Evolutionary conservation across 2,329 filamentous ascomycete species (phyloP), one percentile per base, ranked within the genome.

Genomic region (Botrytis fabae): DNA sequence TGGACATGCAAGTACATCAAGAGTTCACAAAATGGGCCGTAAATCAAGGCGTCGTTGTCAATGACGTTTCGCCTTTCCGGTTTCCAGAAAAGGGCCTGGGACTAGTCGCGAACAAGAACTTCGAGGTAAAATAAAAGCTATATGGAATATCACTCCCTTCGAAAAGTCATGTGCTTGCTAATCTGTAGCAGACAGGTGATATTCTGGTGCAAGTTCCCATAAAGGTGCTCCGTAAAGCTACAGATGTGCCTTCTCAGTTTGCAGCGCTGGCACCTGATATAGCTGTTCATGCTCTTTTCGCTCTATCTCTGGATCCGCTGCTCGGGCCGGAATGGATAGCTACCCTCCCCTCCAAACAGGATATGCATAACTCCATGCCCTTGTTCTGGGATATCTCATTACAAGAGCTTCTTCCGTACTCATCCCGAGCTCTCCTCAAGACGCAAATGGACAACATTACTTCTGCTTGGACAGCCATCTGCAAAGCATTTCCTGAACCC

Each of bases 11-110:
- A 22, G 74, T 74, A n/a, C 79, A 81, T 73, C 82, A 87, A 40
- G 82, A 84, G 14, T 92, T 97, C 74, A 85, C 91, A 4, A 79
- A 85, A 74, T 97, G 94, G 93, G 91, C 92, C 2, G 80, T 85
- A 61, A 82, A 83, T 1, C 86, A 89, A 73, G 92, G 92, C 22
- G 87, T 97, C 42, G 82, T 86, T 51, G 87, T 94, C 76, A 86
- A 91, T 77, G 90, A 90, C 42, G 89, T 97, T 65, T 84, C 85
- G 3, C 90, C 93, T 8, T 86, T 89, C 59, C 85, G 84, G 57
- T 90, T 97, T 25, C 88, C 90, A 9, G 92, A 90, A 2, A 87
- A 92, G 71, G 94, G 94, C 42, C 87, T 96, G 70, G 94, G 95
- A 64, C 90, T 97, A 73, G 86, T 95, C 69, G 91, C 93, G 8